Conservation (phyloP, 2,329 filamentous ascomycete species). For the Cadophora sp. region DNA sequence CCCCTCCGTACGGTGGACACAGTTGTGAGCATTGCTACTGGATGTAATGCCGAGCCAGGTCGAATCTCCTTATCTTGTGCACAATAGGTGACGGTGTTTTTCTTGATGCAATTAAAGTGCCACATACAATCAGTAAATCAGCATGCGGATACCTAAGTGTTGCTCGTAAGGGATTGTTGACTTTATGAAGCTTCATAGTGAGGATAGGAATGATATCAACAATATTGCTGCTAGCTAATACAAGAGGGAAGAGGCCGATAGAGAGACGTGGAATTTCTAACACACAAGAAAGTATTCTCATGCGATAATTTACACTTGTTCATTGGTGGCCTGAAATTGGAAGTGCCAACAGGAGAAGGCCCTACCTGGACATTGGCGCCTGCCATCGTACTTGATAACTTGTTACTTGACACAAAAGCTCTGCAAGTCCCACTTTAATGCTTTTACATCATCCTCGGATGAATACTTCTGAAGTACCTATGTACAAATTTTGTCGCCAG, state of each 20-base stretch:
- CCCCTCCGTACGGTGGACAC: too few relatives aligned
- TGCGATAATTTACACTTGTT: background rate
- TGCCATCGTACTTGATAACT: background rate
- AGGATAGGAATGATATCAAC: background rate
- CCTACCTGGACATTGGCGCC: background rate
- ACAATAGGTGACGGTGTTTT: too few relatives aligned
- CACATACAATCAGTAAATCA: too few relatives aligned
- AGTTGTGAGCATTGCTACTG: too few relatives aligned
- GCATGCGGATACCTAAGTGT: too few relatives aligned
- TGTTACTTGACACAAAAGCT: background rate
- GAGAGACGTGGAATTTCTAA: background rate
- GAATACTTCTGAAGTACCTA: background rate
- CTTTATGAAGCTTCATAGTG: background rate
- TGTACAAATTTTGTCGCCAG: background rate
- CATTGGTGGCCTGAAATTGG: background rate
- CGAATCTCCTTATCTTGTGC: too few relatives aligned
- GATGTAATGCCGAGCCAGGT: too few relatives aligned
- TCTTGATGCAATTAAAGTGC: too few relatives aligned
- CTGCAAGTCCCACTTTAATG: background rate
- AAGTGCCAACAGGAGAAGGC: background rate
- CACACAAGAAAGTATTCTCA: background rate
- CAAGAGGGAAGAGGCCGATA: background rate
- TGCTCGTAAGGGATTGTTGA: background rate
- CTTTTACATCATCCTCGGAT: background rate
- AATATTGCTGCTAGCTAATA: background rate